Evolutionary conservation across 768 basidiomycete genomes (phyloP), one percentile per base, ranked within the genome.

Genomic region (Amanita pallidorosea): DNA sequence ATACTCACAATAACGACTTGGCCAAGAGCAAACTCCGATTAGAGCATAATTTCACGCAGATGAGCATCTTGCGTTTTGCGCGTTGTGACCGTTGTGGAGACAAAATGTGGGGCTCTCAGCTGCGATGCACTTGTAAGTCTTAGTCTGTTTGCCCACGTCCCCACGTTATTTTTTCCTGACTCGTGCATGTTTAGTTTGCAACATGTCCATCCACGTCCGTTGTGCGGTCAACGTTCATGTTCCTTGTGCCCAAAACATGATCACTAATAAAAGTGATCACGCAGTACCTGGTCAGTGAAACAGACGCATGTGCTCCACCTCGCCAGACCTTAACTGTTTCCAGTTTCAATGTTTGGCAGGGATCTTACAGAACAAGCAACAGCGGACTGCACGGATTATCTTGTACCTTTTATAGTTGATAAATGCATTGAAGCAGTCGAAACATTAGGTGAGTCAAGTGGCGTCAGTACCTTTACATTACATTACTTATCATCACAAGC

Each of bases 41-140:
- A 33, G 83, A 88, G 51, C 96, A 99, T 63, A 77, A 75, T 54
- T 98, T 98, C 74, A 88, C 91, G 61, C 91, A 88, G 56, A 71
- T 89, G 55, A 95, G 83, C 58, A 79, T 93, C 25, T 70, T 98
- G 52, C 80, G 94, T 34, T 88, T 96, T 52, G 84, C 89, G 25
- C 78, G 89, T 37, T 99, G 96, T 62, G 96, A 98, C 59, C 85
- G 94, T 49, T 99, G 96, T 62, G 85, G 83, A 31, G 96, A 98
- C 62, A 99, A 98, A 72, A 83, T 98, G 83, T 99, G 94, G 93
- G 95, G 95, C 6, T 80, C 93, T n/a, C 92, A 94, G 61, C 73
- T 89, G 48, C 84, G 89, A 29, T 99, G 96, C 63, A 78, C 83
- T 56, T 74, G 95, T 92, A 61, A 62, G 90, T 73, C 8, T 92